Base-by-base conservation (phyloP, 176 grass and related monocot genomes). In the Aechmea fasciata region DNA sequence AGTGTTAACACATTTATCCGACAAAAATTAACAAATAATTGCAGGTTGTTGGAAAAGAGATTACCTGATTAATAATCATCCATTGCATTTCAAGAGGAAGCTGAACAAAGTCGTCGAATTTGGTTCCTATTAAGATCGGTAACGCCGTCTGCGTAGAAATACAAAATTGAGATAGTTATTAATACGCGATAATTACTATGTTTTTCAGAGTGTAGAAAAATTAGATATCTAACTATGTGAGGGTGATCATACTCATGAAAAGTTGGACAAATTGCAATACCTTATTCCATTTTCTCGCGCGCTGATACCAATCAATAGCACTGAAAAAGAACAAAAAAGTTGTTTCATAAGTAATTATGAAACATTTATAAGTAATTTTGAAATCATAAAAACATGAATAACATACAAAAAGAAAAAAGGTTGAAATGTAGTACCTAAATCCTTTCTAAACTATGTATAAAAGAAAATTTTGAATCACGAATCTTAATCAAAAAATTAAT, bases 21-120 rank as follows among this genome's bases (percentile, higher is more conserved):
- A 33, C 3, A 41, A 41, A 41, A 6, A 7, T 41, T 41, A 41
- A 41, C 33, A 41, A 41, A 41, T 41, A 41, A 41, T 41, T 26
- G 25, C 25, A 26, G 25, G 25, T 26, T 26, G 25, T 51, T n/a
- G 26, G 25, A 11, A 62, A 29, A 13, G 33, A 69, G 23, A 14
- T 67, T 82, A 84, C 95, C 90, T 99, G 67, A 66, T 82, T 88
- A 68, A 82, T 74, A 9, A 99, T 80, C 65, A 85, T 71, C 95
- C 90, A 94, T 88, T 99, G 95, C 95, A 99, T 94, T 64, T 94
- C 95, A 94, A 91, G 87, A 80, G 95, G 95, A 90, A 99, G 95
- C 95, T 84, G 82, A 64, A 80, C 82, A 81, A 99, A 94, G 74
- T 99, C 95, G 12, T 99, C 95, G 71, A 99, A 99, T 79, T 99